Conservation (phyloP, 2,329 filamentous ascomycete genomes). For the Colletotrichum lupini region DNA sequence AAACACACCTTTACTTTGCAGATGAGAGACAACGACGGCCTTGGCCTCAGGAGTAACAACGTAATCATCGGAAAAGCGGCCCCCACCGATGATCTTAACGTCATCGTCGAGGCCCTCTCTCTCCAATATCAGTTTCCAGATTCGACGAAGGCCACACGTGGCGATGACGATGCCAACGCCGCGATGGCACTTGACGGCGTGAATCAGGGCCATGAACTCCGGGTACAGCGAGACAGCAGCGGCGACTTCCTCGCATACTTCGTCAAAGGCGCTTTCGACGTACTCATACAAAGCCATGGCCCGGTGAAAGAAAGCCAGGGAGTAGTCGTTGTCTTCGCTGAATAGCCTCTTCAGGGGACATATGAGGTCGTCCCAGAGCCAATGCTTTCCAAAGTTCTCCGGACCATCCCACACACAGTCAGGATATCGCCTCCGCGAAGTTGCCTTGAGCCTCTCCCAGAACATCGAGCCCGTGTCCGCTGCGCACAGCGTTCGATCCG, state of each 20-base stretch:
- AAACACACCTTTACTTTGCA: conserved; percentile 47
- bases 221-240: conserved; percentile 53
- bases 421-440: neutral
- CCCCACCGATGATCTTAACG: conserved; percentile 64
- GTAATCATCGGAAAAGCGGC: conserved; percentile 56
- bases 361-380: neutral
- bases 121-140: conserved; percentile 68
- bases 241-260: conserved; percentile 57
- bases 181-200: conserved; percentile 39
- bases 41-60: conserved; percentile 64
- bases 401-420: neutral
- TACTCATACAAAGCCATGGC: conserved; percentile 65
- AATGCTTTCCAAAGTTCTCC: neutral
- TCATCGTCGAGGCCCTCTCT: conserved; percentile 49
- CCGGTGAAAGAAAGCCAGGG: conserved; percentile 66
- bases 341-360: conserved; percentile 58
- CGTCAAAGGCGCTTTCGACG: conserved; percentile 52
- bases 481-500: conserved; percentile 64
- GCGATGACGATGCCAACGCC: conserved; percentile 61
- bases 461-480: conserved; percentile 63
- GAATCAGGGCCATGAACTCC: conserved; percentile 59
- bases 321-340: conserved; percentile 56
- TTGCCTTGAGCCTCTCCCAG: conserved; percentile 49
- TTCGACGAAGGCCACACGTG: conserved; percentile 61
- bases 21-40: conserved; percentile 53